Conservation (phyloP, 2,329 filamentous ascomycete genomes). For the Ascochyta rabiei region DNA sequence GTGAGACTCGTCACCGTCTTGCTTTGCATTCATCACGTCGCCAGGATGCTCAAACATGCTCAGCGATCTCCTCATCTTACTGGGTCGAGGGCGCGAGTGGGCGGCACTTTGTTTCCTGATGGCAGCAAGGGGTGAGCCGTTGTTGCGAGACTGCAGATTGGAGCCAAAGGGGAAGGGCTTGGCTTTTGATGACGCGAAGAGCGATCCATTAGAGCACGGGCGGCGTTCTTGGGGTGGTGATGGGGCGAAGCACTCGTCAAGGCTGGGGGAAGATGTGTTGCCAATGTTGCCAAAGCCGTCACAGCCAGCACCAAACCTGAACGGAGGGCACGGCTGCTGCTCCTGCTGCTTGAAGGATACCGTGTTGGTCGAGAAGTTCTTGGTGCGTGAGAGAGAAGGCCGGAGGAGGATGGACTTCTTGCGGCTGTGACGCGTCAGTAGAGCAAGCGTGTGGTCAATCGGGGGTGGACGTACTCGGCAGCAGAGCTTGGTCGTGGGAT, state of each 20-base stretch:
- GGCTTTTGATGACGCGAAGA: slow-evolving; percentile 66
- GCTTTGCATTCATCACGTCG: slow-evolving; percentile 75
- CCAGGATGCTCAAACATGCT: slow-evolving; percentile 97
- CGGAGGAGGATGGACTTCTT: slow-evolving; percentile 63
- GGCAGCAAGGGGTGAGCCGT: slow-evolving; percentile 74
- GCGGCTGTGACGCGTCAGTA: slow-evolving; percentile 38
- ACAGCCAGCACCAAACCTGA: slow-evolving; percentile 71
- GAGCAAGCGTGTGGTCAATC: neutral
- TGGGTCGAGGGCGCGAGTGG: slow-evolving; percentile 72
- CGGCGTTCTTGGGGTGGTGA: slow-evolving; percentile 77
- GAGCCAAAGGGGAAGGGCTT: slow-evolving; percentile 69
- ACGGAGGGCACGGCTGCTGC: slow-evolving; percentile 72
- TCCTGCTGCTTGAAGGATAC: slow-evolving; percentile 64
- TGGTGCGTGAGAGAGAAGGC: slow-evolving; percentile 75
- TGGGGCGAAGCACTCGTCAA: slow-evolving; percentile 80
- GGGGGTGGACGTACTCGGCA: slow-evolving; percentile 42
- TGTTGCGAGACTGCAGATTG: slow-evolving; percentile 60
- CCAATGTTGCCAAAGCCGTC: slow-evolving; percentile 52
- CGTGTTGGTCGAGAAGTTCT: slow-evolving; percentile 73
- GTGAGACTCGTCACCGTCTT: slow-evolving; percentile 67
- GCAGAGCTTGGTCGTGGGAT: slow-evolving; percentile 45
- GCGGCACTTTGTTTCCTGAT: slow-evolving; percentile 67
- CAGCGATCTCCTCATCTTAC: slow-evolving; percentile 81
- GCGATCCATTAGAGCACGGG: slow-evolving; percentile 58
- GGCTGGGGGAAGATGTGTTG: slow-evolving; percentile 66